Evolutionary conservation across 202 grass and related monocot species (phyloP).

Genomic region (Dendrocalamus latiflorus): DNA sequence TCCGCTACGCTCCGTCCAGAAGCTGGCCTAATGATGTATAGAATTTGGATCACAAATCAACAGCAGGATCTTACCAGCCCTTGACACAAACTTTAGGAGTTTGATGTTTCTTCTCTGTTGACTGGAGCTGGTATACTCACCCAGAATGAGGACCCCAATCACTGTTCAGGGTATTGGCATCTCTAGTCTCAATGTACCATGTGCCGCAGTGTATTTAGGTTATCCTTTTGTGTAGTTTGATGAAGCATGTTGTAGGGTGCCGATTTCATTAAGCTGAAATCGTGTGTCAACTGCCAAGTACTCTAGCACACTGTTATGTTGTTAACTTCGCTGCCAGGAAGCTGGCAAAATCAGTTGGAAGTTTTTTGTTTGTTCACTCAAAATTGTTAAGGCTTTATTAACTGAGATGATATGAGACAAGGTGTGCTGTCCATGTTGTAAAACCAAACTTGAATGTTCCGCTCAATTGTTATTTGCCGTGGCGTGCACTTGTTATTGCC

Average conservation of each 20-base stretch:
- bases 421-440: background rate
- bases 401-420: background rate
- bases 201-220: background rate
- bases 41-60: no score
- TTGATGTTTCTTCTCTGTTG: background rate
- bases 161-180: background rate
- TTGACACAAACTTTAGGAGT: background rate
- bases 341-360: background rate
- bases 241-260: background rate
- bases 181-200: background rate
- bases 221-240: background rate
- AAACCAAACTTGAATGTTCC: no score
- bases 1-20: no score
- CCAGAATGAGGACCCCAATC: background rate
- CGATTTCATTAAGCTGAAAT: background rate
- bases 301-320: background rate
- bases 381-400: background rate
- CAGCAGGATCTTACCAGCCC: background rate
- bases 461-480: no score
- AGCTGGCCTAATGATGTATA: no score
- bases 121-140: background rate
- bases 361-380: background rate
- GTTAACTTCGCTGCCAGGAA: background rate
- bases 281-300: no score
- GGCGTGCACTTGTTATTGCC: background rate